Evolutionary conservation across 352 stramenopile genomes (phyloP).

Genomic region (Phytopythium cucurbitacearum): DNA sequence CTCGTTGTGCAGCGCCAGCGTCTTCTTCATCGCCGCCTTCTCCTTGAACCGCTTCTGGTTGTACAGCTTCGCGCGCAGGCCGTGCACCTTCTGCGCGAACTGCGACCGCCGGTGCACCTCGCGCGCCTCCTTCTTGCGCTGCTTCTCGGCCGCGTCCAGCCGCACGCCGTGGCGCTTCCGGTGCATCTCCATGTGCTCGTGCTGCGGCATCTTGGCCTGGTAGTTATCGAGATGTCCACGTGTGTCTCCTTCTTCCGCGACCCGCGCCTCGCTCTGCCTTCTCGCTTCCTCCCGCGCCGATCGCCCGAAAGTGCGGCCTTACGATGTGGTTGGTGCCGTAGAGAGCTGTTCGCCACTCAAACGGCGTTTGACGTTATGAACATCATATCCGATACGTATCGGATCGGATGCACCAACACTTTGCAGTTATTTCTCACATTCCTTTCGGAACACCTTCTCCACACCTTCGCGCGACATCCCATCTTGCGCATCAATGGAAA

Average conservation of each 20-base stretch:
- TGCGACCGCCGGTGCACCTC: slow-evolving; percentile 96
- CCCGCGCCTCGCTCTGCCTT: background rate
- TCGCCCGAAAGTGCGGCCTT: background rate
- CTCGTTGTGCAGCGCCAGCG: slow-evolving; percentile 98
- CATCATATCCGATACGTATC: background rate
- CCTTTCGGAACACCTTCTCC: background rate
- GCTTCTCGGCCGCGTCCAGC: slow-evolving; percentile 95
- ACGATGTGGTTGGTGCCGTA: background rate
- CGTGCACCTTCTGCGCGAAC: slow-evolving; percentile 99
- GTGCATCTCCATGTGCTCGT: slow-evolving; percentile 99
- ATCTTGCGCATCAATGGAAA: slow-evolving; percentile 1
- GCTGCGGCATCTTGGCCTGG: slow-evolving; percentile 90
- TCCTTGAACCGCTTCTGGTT: slow-evolving; percentile 99
- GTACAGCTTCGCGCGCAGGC: slow-evolving; percentile 98
- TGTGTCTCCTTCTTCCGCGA: background rate
- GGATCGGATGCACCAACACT: too few species aligned
- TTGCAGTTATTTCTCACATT: background rate
- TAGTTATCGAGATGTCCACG: background rate
- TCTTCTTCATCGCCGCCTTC: slow-evolving; percentile 99
- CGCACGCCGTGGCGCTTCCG: slow-evolving; percentile 98
- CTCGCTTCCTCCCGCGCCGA: background rate
- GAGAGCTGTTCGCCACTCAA: slow-evolving; percentile 7
- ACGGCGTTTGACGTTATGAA: slow-evolving; percentile 6
- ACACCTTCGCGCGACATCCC: slow-evolving; percentile 13
- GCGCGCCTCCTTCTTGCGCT: slow-evolving; percentile 98